Base-by-base conservation (phyloP, 805 yeast genomes). In the Hanseniaspora mollemarum region DNA sequence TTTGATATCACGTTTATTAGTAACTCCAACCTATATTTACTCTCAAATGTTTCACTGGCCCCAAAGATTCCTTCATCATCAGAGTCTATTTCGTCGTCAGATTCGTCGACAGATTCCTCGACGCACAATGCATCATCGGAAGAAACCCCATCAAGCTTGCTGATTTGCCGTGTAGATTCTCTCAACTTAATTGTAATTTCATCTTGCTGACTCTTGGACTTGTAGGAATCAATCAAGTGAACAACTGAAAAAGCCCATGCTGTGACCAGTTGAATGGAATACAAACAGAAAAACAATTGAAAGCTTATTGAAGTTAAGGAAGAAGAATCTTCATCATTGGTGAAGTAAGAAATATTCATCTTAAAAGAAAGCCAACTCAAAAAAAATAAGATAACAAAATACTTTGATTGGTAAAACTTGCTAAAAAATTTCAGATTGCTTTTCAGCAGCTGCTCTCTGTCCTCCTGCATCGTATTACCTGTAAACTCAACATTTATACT, bases 41-140 rank as follows among this genome's bases (percentile, higher is more conserved):
- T 69, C 58, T 87, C 95, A 88, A 95, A 81, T 1, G 72, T 68
- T 28, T 75, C 80, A 35, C 81, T 94, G 16, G 76, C 81, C 26
- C 59, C 55, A 6, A 45, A 42, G 21, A 36, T 59, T n/a, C 53
- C 54, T 7, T 33, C 45, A 16, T 43, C 53, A 25, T 32, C 50
- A n/a, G 48, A 53, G 19, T 54, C 57, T 31, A 37, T 53, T 33
- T 52, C 53, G 22, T 32, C 52, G 10, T 24, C 38, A 13, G 35
- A 39, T 80, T 60, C 56, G 86, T 96, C 55, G 71, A 70, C 21
- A 77, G 59, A 55, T 79, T 78, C 43, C 60, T 42, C 4, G 51
- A 25, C 13, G n/a, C n/a, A n/a, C 32, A 9, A 10, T 62, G 54
- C 38, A 58, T 61, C 43, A 56, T 13, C 7, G 53, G 44, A 21